phyloP scores from a whole-genome alignment of 441 rosid genomes.

The Codiaeum variegatum region DNA sequence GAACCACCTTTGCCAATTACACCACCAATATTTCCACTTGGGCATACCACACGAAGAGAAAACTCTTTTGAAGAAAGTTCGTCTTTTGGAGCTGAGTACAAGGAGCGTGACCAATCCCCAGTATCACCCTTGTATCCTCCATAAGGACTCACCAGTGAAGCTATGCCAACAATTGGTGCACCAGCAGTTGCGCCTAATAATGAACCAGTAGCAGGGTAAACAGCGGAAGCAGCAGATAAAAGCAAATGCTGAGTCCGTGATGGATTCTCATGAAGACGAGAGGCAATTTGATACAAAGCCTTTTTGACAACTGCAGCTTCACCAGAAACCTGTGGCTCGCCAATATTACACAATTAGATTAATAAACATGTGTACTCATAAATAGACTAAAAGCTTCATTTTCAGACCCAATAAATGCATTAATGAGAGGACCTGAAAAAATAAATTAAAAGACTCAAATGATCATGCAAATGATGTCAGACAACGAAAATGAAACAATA shows the following conservation, averaged over 20 bases:
- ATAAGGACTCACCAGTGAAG: constrained; percentile 68
- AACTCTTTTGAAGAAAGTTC: constrained; percentile 70
- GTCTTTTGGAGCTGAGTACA: constrained; percentile 82
- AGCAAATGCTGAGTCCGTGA: constrained; percentile 82
- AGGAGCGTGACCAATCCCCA: constrained; percentile 78
- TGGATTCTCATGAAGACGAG: constrained; percentile 89
- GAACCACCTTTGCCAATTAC: constrained; percentile 92
- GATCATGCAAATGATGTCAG: neutral
- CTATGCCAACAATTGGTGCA: constrained; percentile 62
- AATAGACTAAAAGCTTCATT: neutral
- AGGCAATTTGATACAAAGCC: constrained; percentile 78
- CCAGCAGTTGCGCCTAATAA: constrained; percentile 50
- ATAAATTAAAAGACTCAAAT: neutral
- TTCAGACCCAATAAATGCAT: neutral
- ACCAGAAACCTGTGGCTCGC: constrained; percentile 64
- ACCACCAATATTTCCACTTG: constrained; percentile 70
- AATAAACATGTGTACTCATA: neutral
- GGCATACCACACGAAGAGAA: constrained; percentile 74
- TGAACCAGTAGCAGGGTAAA: constrained; percentile 49
- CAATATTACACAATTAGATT: neutral
- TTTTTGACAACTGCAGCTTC: constrained; percentile 74
- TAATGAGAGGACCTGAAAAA: neutral
- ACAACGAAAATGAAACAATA: neutral
- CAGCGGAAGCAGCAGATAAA: constrained; percentile 49
- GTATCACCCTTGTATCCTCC: constrained; percentile 79